phyloP scores from a whole-genome alignment of 306 rosid genomes.

The Quillaja saponaria region DNA sequence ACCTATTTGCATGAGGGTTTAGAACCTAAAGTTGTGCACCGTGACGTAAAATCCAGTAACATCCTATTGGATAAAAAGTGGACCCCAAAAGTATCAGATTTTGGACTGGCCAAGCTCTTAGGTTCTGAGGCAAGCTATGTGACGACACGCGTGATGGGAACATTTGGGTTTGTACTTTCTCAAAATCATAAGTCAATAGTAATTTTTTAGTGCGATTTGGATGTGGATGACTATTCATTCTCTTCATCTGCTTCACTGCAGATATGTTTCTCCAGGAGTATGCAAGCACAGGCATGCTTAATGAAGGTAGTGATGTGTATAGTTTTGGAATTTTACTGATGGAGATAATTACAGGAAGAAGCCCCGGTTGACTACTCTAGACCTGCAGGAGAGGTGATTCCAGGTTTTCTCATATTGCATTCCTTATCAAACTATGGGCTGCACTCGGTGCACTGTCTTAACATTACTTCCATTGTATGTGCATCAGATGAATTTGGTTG shows the following conservation, averaged over 20 bases:
- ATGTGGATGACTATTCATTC: neutral
- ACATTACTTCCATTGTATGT: constrained; percentile 15
- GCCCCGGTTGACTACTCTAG: constrained; percentile 88
- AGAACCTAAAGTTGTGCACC: constrained; percentile 98
- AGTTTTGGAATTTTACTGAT: constrained; percentile 93
- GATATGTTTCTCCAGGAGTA: constrained; percentile 97
- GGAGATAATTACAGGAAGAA: constrained; percentile 97
- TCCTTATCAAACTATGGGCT: neutral
- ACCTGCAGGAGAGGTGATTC: constrained; percentile 86
- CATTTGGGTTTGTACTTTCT: constrained; percentile 69
- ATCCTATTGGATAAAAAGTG: constrained; percentile 89
- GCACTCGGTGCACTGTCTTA: constrained; percentile 9
- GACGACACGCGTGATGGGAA: constrained; percentile 97
- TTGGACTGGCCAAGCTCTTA: constrained; percentile 95
- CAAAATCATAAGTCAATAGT: constrained; percentile 8
- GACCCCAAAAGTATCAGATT: constrained; percentile 91
- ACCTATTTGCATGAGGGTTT: constrained; percentile 95
- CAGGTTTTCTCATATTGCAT: constrained; percentile 5
- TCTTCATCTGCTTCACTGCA: constrained; percentile 34
- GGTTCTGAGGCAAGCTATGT: constrained; percentile 82
- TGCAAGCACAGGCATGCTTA: constrained; percentile 96
- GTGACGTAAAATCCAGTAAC: constrained; percentile 93
- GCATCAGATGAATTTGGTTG: constrained; percentile 91
- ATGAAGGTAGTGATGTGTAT: constrained; percentile 89
- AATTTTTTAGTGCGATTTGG: neutral